Percentiles rank a stretch among this genome's conserved stretches.
Conservation (phyloP, 768 basidiomycete species). For the Hygrophorus pudorinus region DNA sequence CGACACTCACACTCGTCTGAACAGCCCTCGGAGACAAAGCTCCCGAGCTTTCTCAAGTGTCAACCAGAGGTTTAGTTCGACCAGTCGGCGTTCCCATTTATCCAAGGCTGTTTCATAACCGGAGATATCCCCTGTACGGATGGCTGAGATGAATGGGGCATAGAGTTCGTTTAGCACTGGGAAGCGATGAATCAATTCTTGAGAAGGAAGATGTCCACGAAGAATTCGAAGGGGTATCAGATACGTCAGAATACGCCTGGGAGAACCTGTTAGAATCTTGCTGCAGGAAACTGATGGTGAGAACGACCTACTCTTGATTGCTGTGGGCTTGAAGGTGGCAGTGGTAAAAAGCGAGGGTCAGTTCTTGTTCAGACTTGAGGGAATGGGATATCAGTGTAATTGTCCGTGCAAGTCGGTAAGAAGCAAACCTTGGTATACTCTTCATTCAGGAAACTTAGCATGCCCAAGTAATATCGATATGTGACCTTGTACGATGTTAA, state of each 20-base stretch:
- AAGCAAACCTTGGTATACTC: constrained; percentile 69
- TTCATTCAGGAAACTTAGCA: constrained; percentile 90
- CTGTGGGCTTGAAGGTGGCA: constrained; percentile 60
- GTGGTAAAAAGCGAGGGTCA: constrained; percentile 78
- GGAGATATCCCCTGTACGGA: constrained; percentile 65
- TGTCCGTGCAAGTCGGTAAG: not conserved
- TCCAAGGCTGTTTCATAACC: constrained; percentile 77
- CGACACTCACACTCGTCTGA: constrained; percentile 61
- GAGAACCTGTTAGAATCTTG: not conserved
- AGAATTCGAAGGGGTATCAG: constrained; percentile 85
- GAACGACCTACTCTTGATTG: constrained; percentile 68
- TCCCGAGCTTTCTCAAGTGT: constrained; percentile 85
- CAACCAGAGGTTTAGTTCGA: constrained; percentile 83
- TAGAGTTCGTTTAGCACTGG: constrained; percentile 67
- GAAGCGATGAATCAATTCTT: constrained; percentile 59
- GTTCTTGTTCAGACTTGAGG: constrained; percentile 69
- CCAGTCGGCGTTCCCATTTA: constrained; percentile 56
- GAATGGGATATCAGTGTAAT: not conserved
- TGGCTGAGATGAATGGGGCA: constrained; percentile 70
- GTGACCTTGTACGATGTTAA: constrained; percentile 55
- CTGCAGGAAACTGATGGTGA: not conserved
- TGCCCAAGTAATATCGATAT: constrained; percentile 89
- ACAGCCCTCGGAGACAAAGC: constrained; percentile 73
- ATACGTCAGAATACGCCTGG: constrained; percentile 83
- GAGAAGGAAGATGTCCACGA: constrained; percentile 77